Conservation (phyloP, 1,284 basidiomycete genomes). For the Ceratobasidium sp. region DNA sequence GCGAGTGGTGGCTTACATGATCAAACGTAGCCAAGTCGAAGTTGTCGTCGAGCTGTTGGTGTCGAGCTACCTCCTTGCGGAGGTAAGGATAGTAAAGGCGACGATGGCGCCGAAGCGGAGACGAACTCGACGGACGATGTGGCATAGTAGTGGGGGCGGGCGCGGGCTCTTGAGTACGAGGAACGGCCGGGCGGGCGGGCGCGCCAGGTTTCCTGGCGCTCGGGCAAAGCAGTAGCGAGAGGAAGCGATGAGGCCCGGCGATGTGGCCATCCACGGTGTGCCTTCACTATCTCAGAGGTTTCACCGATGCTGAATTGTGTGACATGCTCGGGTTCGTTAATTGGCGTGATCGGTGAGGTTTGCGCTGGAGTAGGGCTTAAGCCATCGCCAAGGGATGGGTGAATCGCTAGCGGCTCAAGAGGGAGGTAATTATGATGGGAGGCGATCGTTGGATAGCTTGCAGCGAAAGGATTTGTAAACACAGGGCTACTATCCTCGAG, state of each 20-base stretch:
- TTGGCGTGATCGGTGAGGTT: neutral
- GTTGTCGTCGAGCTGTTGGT: neutral
- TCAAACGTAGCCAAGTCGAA: neutral
- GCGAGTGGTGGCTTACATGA: neutral
- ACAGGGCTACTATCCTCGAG: slow-evolving; percentile 2
- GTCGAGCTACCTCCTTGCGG: neutral
- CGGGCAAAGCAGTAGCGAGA: neutral
- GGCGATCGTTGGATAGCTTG: neutral
- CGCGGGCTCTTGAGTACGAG: neutral
- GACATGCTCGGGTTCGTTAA: neutral
- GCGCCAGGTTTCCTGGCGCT: neutral
- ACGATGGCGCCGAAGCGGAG: neutral
- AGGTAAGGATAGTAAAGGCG: neutral
- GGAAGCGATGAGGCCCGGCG: slow-evolving; percentile 27
- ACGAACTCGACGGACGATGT: neutral
- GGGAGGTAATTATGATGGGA: no score
- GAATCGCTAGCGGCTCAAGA: neutral
- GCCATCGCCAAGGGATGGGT: neutral
- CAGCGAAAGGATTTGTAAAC: slow-evolving; percentile 14
- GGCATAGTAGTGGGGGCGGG: neutral
- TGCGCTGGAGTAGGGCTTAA: neutral
- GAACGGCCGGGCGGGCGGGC: neutral
- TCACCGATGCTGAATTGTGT: neutral
- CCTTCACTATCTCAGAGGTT: neutral
- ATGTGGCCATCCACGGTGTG: slow-evolving; percentile 1